Evolutionary conservation across 257 asterid genomes (phyloP).

Genomic region (Haberlea rhodopensis): DNA sequence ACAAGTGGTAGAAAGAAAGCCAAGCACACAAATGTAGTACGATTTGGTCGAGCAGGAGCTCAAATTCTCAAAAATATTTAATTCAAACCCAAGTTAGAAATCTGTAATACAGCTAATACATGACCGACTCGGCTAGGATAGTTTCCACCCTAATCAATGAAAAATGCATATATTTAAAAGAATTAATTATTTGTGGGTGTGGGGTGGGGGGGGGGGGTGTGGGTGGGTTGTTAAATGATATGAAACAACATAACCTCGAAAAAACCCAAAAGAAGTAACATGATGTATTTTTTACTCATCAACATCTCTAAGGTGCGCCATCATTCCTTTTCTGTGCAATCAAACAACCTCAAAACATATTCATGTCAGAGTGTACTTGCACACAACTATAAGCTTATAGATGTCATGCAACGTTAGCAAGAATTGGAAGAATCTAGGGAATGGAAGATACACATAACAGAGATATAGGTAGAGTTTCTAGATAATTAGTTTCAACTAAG

Average conservation of each 20-base stretch:
- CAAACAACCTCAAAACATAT: too few species aligned
- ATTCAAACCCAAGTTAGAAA: neutral
- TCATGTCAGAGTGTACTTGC: neutral
- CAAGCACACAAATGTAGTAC: too few species aligned
- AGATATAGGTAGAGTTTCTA: neutral
- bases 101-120: too few species aligned
- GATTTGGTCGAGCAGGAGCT: too few species aligned
- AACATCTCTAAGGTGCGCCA: too few species aligned
- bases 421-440: neutral
- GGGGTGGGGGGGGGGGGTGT: too few species aligned
- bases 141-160: neutral
- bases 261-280: neutral
- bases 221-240: neutral
- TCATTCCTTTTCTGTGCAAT: too few species aligned
- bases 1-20: too few species aligned
- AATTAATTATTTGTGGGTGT: too few species aligned
- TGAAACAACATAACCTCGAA: neutral
- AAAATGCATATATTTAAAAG: too few species aligned
- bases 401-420: neutral
- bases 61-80: too few species aligned
- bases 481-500: neutral
- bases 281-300: neutral
- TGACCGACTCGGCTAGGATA: too few species aligned
- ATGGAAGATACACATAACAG: neutral
- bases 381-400: neutral